Evolutionary conservation across 352 stramenopile species (phyloP).

Genomic region (Pythium dissimile): DNA sequence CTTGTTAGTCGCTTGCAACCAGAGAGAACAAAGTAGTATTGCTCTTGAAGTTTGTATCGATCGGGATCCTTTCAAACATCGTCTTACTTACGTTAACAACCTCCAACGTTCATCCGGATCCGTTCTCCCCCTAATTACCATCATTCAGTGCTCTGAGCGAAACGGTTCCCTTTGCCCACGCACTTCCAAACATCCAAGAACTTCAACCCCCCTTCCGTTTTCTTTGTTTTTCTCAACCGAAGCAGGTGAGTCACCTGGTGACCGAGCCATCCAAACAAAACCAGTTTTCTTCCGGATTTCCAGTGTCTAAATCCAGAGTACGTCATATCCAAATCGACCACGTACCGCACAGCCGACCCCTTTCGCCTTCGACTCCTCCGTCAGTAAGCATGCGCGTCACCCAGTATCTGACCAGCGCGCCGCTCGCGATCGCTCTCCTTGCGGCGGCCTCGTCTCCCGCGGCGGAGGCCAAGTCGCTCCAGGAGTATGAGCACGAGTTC

Average conservation of each 20-base stretch:
- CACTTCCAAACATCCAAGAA: constrained; percentile 15
- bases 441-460: constrained; percentile 26
- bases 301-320: not conserved
- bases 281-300: not conserved
- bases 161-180: not conserved
- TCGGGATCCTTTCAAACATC: not conserved
- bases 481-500: constrained; percentile 75
- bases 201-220: constrained; percentile 20
- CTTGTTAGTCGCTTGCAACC: not conserved
- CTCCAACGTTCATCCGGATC: constrained; percentile 15
- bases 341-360: constrained; percentile 1
- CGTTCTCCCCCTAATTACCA: constrained; percentile 6
- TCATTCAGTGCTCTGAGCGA: not conserved
- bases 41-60: not conserved
- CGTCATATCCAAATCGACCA: constrained; percentile 21
- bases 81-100: constrained; percentile 12
- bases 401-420: too few relatives aligned
- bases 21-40: constrained; percentile 8
- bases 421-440: constrained; percentile 9
- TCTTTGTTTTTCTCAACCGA: constrained; percentile 8
- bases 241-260: too few relatives aligned
- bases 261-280: too few relatives aligned
- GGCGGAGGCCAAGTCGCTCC: constrained; percentile 36
- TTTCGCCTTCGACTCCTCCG: not conserved
- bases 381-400: too few relatives aligned